A percentile compares a stretch with the other conserved stretches of the same genome.
Conservation (phyloP, 768 basidiomycete species). For the Pleurotus pulmonarius region DNA sequence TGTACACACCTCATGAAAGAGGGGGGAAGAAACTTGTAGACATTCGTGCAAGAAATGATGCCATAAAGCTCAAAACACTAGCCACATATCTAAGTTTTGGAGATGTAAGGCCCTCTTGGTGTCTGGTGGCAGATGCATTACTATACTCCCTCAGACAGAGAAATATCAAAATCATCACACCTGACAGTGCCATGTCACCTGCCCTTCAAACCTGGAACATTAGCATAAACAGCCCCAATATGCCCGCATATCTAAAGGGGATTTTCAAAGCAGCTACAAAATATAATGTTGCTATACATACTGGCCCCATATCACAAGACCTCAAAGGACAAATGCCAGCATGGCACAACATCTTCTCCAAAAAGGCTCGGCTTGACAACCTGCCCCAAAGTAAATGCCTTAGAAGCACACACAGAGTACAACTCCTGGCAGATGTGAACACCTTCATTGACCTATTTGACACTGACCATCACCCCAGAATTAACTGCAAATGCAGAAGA, state of each 20-base stretch:
- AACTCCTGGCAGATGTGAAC: neutral
- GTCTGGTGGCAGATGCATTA: neutral
- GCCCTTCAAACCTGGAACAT: neutral
- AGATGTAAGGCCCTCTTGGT: neutral
- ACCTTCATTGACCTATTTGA: neutral
- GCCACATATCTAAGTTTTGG: constrained; percentile 6
- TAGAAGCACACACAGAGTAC: neutral
- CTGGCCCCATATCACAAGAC: neutral
- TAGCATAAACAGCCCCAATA: neutral
- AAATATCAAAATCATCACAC: neutral
- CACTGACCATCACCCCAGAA: neutral
- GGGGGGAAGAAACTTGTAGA: constrained; percentile 18
- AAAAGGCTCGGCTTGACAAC: neutral
- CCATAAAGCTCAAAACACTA: constrained; percentile 11
- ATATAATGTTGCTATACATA: neutral
- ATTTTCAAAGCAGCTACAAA: constrained; percentile 5
- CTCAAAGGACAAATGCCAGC: neutral
- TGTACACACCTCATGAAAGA: constrained; percentile 10
- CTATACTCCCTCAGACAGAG: neutral
- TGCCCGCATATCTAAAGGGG: neutral
- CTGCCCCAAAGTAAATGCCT: neutral
- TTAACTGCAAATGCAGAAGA: neutral
- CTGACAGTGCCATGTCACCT: neutral
- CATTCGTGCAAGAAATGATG: constrained; percentile 9
- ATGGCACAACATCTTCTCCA: neutral